Conservation (phyloP, 495 filamentous ascomycete species). For the Podospora comata region DNA sequence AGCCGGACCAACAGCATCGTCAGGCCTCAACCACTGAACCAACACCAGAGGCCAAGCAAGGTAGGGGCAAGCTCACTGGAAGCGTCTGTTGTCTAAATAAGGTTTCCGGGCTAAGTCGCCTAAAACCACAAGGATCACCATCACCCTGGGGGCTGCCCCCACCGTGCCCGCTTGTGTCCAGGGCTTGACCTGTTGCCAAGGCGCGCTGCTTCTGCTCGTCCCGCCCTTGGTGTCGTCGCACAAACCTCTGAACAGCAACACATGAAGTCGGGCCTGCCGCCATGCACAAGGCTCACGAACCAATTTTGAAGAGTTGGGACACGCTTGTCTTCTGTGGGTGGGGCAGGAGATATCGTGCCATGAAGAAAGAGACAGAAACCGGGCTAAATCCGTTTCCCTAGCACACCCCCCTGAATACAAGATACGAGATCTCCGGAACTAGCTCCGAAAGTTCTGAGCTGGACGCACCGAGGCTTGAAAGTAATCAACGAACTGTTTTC, state of each 20-base stretch:
- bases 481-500: neutral
- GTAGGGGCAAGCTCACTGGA: neutral
- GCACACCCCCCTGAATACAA: neutral
- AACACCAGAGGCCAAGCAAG: neutral
- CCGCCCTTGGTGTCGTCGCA: conserved; percentile 8
- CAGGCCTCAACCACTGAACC: neutral
- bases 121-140: conserved; percentile 3
- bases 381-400: neutral
- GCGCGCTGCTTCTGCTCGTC: neutral
- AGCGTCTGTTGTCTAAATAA: conserved; percentile 25
- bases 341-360: neutral
- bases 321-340: neutral
- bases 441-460: neutral
- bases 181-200: neutral
- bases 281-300: neutral
- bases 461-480: neutral
- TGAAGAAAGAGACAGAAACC: neutral
- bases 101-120: conserved; percentile 23
- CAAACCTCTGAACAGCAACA: neutral
- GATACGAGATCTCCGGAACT: neutral
- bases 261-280: neutral
- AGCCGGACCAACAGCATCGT: neutral
- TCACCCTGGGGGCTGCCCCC: neutral
- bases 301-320: neutral
- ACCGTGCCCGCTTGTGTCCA: neutral